Conservation (phyloP, 225 moss, liverwort and hornwort genomes). For the Sphagnum contortum region DNA sequence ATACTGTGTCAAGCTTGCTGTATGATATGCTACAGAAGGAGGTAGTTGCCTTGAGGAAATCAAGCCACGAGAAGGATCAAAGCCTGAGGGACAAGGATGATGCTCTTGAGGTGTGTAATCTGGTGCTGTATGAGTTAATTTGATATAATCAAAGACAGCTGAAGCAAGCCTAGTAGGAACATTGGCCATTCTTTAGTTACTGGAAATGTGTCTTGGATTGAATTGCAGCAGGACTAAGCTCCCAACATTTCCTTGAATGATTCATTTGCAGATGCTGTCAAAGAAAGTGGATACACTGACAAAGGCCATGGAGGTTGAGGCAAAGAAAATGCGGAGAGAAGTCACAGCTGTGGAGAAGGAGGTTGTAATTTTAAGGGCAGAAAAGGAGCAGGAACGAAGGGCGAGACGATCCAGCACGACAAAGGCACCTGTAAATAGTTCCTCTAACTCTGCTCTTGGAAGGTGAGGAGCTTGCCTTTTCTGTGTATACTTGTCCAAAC, state of each 20-base stretch:
- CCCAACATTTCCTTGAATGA: too few relatives aligned
- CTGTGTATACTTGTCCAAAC: too few relatives aligned
- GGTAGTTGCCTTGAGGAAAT: slow-evolving; percentile 67
- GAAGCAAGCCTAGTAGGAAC: too few relatives aligned
- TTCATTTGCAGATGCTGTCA: slow-evolving; percentile 71
- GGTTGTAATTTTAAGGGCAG: slow-evolving; percentile 76
- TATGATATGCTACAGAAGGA: slow-evolving; percentile 96
- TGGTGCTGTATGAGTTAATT: not conserved
- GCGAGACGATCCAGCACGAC: slow-evolving; percentile 73
- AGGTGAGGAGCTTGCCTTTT: too few relatives aligned
- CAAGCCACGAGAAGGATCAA: slow-evolving; percentile 90
- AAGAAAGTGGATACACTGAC: slow-evolving; percentile 91
- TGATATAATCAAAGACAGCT: too few relatives aligned
- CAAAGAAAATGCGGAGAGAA: slow-evolving; percentile 96
- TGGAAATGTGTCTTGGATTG: not conserved
- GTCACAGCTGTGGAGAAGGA: slow-evolving; percentile 88
- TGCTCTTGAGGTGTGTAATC: slow-evolving; percentile 73
- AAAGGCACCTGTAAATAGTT: slow-evolving; percentile 88
- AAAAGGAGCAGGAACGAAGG: slow-evolving; percentile 83
- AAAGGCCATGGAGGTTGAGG: slow-evolving; percentile 98
- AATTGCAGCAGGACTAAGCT: too few relatives aligned
- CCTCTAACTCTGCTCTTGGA: slow-evolving; percentile 14
- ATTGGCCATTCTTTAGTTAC: slow-evolving; percentile 1
- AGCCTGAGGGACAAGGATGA: slow-evolving; percentile 97
- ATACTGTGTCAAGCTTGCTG: slow-evolving; percentile 78